Conservation (phyloP, 495 filamentous ascomycete species). For the Penicillium fimorum region DNA sequence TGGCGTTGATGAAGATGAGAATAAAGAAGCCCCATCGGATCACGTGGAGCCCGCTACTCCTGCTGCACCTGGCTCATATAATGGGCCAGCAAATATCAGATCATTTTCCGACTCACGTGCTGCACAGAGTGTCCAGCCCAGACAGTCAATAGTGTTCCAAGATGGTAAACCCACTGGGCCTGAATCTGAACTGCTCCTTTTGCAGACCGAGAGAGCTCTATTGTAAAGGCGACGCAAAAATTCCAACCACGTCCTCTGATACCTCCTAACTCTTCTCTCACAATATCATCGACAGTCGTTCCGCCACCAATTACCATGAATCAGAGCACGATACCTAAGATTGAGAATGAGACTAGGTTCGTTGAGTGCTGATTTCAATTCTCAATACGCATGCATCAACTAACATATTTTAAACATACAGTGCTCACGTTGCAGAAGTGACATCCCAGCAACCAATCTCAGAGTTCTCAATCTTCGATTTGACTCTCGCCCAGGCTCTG, state of each 20-base stretch:
- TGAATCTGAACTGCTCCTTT: not conserved
- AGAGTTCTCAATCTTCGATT: not conserved
- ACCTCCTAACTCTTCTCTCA: not conserved
- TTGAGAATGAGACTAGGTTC: not conserved
- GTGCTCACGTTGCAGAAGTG: not conserved
- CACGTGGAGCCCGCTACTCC: not conserved
- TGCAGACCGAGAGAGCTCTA: not conserved
- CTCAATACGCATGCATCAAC: not conserved
- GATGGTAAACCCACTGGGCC: not conserved
- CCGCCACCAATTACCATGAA: no score
- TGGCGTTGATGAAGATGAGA: not conserved
- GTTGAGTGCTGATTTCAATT: not conserved
- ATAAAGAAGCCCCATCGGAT: not conserved
- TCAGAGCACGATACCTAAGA: not conserved
- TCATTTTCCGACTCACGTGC: constrained; percentile 8
- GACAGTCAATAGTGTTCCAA: not conserved
- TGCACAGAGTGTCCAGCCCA: not conserved
- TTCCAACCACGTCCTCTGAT: not conserved
- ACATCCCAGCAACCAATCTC: not conserved
- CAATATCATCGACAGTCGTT: not conserved
- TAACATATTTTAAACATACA: not conserved
- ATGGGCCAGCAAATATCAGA: not conserved
- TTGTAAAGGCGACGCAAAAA: not conserved
- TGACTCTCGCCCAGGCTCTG: not conserved
- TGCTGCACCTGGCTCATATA: not conserved